Conservation (phyloP, 108 stramenopile genomes). For the Nitzschia inconspicua region DNA sequence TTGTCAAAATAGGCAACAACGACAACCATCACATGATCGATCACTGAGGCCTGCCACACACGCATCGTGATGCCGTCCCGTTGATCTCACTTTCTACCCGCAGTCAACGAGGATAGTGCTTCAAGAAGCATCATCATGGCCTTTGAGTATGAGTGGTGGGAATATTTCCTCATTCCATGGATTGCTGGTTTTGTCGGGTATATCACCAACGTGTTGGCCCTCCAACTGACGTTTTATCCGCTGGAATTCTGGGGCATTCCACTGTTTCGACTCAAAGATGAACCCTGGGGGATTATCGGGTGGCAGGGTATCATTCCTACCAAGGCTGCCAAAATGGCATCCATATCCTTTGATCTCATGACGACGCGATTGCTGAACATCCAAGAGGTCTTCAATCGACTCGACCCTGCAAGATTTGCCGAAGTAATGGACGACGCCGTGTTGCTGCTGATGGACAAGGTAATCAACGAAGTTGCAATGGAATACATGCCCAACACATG, state of each 20-base stretch:
- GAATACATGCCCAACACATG: constrained; percentile 80
- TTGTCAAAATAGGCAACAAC: no score
- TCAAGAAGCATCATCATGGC: no score
- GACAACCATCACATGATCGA: no score
- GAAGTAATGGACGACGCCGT: constrained; percentile 79
- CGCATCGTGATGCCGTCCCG: no score
- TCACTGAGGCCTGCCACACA: no score
- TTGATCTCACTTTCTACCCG: no score
- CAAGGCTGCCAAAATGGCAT: constrained; percentile 90
- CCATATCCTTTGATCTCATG: constrained; percentile 83
- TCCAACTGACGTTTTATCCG: constrained; percentile 92
- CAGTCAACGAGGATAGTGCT: no score
- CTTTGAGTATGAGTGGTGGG: constrained; percentile 45
- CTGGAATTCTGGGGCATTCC: constrained; percentile 84
- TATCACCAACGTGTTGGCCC: constrained; percentile 83
- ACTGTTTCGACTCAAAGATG: constrained; percentile 64
- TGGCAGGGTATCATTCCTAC: constrained; percentile 94
- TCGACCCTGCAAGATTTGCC: constrained; percentile 79
- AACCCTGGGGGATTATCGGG: constrained; percentile 90
- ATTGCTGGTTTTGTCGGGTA: constrained; percentile 73
- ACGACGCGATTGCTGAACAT: constrained; percentile 81
- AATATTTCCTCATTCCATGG: constrained; percentile 50
- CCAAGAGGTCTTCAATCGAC: constrained; percentile 79
- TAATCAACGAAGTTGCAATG: constrained; percentile 82
- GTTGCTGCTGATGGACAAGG: constrained; percentile 77